Base-by-base conservation (phyloP, 805 yeast species). In the Candida namnaoensis region DNA sequence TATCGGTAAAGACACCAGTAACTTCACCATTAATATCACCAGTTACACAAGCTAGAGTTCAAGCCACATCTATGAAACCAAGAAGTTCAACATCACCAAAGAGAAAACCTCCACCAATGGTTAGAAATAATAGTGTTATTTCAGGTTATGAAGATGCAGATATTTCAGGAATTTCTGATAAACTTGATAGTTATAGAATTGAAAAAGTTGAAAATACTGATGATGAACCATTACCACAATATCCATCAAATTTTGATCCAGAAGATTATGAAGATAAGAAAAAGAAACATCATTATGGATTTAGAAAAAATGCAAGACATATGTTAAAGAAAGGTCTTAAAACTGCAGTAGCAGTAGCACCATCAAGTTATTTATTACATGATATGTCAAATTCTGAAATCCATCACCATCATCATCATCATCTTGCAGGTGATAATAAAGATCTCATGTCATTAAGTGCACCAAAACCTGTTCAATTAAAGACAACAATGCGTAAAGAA, bases 401-500 rank as follows among this genome's bases (percentile, higher is more conserved):
- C 24, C 36, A 35, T 25, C 37, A 23, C 4, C 37, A 25, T n/a
- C 37, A 35, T 13, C 28, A 23, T 35, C 30, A 35, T 35, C 37
- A 35, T 35, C 25, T 12, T 12, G 12, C 6, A 11, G 14, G 33
- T 24, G 23, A 19, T 13, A 30, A 12, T 30, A 30, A 30, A 13
- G 33, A 30, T 8, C 33, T 30, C 2, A 8, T 30, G 7, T 5
- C 19, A 7, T 6, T 6, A 10, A 39, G 34, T 15, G 14, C 33
- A n/a, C 38, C 25, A 9, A 51, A 44, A 32, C 52, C 57, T 3
- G 52, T 50, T 2, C 58, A 52, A 23, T 40, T 54, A 25, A 49
- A 48, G 34, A 51, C 59, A 1, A 56, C 60, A 4, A 44, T 55
- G 47, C 41, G 59, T 32, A 56, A 52, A 36, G 54, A 53, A 40